Evolutionary conservation across 2,329 filamentous ascomycete species (phyloP), one percentile per base, ranked within the genome.

Genomic region (Colletotrichum trifolii): DNA sequence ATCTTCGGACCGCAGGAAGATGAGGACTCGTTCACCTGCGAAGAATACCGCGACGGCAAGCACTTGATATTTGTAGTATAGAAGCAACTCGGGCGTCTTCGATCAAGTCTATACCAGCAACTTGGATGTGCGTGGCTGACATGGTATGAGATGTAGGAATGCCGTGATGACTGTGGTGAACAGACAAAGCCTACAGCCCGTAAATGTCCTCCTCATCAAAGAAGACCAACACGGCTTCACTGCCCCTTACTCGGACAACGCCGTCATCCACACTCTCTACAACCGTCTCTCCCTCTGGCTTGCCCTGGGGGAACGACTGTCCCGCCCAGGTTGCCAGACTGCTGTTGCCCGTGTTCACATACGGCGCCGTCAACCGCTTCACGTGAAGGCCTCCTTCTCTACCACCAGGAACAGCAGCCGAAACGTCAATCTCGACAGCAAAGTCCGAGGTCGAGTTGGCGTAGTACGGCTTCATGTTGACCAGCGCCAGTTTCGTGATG

Each of bases 361-460:
- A 61, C 1, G 62, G 62, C 34, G 62, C 62, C 2, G 62, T 65
- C 57, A 65, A 61, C 1, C 61, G 57, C 61, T 64, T 64, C 0
- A 12, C 39, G 17, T 39, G 33, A 8, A 38, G 13, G 8, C 13
- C 9, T 1, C 25, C n/a, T 0, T 25, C 47, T 6, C 36, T n/a
- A 0, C 35, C 57, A 8, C 46, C 45, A 8, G 33, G 11, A 2
- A n/a, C 8, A 8, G 45, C 15, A 5, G 25, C 35, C 6, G 61
- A 50, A 13, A 61, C 1, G 15, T 60, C 56, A 9, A 61, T 10
- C 4, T 17, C 33, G 13, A 60, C 50, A 7, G 60, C 10, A 10
- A 53, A 40, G 48, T 64, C 48, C 1, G 60, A 60, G 11, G 54
- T 43, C 1, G 60, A 64, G 34, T 52, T 47, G 56, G 61, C 57